These are phyloP conservation scores for Phytopythium montanum DNA, from an alignment of 352 stramenopile species.

Conservation along the genomic window DNA sequence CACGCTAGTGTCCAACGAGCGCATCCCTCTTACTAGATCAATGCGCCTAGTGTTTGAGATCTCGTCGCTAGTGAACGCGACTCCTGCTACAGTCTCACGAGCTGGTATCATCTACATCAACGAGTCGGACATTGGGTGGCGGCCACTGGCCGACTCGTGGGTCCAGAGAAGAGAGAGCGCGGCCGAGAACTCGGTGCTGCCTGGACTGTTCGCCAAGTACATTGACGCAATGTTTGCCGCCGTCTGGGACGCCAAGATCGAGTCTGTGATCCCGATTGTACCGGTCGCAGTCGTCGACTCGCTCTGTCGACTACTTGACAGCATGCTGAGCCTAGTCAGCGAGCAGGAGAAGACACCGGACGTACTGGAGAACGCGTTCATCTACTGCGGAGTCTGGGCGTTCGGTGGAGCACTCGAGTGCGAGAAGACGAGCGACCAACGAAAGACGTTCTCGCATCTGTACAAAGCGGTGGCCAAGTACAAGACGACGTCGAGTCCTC, in stretches of 20 bases:
- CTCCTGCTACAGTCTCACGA: constrained; percentile 94
- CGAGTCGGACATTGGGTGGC: constrained; percentile 90
- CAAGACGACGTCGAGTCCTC: constrained; percentile 31
- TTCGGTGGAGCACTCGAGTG: constrained; percentile 93
- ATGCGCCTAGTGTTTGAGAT: constrained; percentile 99
- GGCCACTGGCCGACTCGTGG: constrained; percentile 94
- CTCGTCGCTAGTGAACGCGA: constrained; percentile 95
- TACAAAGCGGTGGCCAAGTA: constrained; percentile 77
- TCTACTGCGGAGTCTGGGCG: constrained; percentile 94
- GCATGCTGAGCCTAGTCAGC: constrained; percentile 68
- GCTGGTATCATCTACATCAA: constrained; percentile 97
- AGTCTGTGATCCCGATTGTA: constrained; percentile 48
- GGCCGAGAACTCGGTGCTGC: constrained; percentile 82
- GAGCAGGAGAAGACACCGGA: constrained; percentile 85
- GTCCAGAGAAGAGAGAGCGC: constrained; percentile 73
- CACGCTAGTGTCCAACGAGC: constrained; percentile 96
- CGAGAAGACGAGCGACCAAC: constrained; percentile 69
- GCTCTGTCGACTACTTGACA: constrained; percentile 93
- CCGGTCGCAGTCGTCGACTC: constrained; percentile 82
- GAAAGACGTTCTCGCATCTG: constrained; percentile 47
- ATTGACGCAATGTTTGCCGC: constrained; percentile 81
- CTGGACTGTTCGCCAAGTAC: constrained; percentile 93
- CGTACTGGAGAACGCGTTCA: constrained; percentile 93
- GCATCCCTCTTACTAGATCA: constrained; percentile 92
- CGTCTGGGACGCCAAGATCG: constrained; percentile 64